These are phyloP conservation scores for Neoboletus subvelutipes DNA, from an alignment of 768 basidiomycete genomes.

Conservation along the genomic window DNA sequence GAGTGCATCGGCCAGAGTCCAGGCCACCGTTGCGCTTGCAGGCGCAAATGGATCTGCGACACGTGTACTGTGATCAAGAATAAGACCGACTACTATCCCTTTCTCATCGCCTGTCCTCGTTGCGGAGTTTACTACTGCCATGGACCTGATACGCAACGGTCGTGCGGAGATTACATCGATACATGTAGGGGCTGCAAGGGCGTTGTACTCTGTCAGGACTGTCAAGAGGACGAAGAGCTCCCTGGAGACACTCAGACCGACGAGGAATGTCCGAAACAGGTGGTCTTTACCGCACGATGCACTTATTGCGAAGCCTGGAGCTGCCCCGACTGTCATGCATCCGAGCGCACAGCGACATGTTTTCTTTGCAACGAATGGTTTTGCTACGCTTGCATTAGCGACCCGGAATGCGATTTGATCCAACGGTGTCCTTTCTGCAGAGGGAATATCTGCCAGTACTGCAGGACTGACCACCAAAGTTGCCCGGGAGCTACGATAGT, in stretches of 20 bases:
- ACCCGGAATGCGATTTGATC: not conserved
- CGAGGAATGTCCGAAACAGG: not conserved
- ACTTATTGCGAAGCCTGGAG: not conserved
- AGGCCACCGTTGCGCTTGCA: conserved; percentile 4
- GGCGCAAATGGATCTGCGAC: not conserved
- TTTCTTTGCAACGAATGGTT: not conserved
- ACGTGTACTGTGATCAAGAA: not conserved
- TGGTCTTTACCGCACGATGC: conserved; percentile 4
- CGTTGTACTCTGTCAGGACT: not conserved
- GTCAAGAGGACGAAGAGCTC: conserved; percentile 13
- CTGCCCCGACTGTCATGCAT: conserved; percentile 5
- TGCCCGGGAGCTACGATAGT: conserved; percentile 1
- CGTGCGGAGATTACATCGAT: not conserved
- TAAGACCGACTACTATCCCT: not conserved
- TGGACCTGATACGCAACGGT: rapidly evolving
- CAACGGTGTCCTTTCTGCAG: conserved; percentile 1
- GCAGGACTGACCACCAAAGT: not conserved
- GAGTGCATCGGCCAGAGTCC: conserved; percentile 2
- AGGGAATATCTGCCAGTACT: not conserved
- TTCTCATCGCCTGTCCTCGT: conserved; percentile 14
- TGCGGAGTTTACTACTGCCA: conserved; percentile 13
- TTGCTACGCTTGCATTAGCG: conserved; percentile 1
- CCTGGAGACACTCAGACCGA: not conserved
- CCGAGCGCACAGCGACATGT: not conserved
- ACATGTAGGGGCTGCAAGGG: conserved; percentile 12